Evolutionary conservation across 148 eudicot species (phyloP).

Genomic region (Nyssa sinensis): DNA sequence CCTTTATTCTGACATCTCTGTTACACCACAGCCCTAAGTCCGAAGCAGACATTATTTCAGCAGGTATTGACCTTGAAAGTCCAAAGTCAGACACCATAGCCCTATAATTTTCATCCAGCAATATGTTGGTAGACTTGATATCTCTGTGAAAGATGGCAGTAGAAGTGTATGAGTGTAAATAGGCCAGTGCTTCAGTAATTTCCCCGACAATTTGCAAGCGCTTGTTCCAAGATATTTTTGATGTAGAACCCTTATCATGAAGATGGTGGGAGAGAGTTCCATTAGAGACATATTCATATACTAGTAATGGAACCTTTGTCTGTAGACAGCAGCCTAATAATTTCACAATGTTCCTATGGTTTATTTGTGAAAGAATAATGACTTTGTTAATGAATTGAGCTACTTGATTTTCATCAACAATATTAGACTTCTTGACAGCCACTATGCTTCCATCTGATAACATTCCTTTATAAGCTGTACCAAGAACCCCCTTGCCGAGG

Average conservation of each 20-base stretch:
- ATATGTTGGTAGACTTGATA: slow-evolving; percentile 5
- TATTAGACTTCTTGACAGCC: background rate
- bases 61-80: background rate
- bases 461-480: background rate
- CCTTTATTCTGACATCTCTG: no score
- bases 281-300: background rate
- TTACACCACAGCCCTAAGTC: no score
- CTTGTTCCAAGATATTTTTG: background rate
- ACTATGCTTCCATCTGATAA: background rate
- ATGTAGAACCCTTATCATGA: background rate
- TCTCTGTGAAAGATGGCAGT: background rate
- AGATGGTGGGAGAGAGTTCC: background rate
- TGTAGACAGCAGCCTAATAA: background rate
- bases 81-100: slow-evolving; percentile 3
- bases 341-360: background rate
- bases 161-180: slow-evolving; percentile 5
- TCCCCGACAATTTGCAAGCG: background rate
- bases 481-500: background rate
- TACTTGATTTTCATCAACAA: background rate
- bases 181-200: slow-evolving; percentile 7
- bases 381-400: background rate
- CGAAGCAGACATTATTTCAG: no score
- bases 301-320: background rate
- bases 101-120: background rate
- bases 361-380: background rate